phyloP scores from a whole-genome alignment of 495 filamentous ascomycete genomes.

The Podospora australis region DNA sequence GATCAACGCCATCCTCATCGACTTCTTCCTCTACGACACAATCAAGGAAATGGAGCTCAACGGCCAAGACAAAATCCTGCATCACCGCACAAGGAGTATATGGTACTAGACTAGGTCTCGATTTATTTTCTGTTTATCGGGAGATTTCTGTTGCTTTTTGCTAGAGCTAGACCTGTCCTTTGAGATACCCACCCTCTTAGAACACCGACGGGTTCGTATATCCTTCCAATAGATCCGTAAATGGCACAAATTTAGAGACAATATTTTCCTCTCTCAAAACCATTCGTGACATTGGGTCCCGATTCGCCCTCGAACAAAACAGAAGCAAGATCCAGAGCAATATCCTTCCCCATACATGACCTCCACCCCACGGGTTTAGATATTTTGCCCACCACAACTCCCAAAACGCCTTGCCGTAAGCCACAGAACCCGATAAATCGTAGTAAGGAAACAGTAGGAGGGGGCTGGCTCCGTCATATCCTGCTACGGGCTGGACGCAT shows the following conservation, averaged over 20 bases:
- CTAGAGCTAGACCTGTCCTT: neutral
- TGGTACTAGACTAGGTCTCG: conserved; percentile 77
- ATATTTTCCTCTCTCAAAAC: neutral
- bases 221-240: no score
- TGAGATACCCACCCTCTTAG: no score
- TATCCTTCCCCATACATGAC: neutral
- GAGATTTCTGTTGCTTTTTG: neutral
- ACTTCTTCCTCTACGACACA: conserved; percentile 94
- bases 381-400: neutral
- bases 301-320: neutral
- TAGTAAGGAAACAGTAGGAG: neutral
- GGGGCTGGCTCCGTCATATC: neutral
- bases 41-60: conserved; percentile 72
- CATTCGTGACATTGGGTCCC: neutral
- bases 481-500: neutral
- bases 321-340: neutral
- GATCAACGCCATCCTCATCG: conserved; percentile 87
- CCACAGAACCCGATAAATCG: neutral
- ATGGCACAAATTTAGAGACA: no score
- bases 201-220: no score
- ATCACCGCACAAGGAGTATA: conserved; percentile 89
- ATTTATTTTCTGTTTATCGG: no score
- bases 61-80: conserved; percentile 61
- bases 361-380: neutral
- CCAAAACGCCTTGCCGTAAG: neutral